phyloP scores from a whole-genome alignment of 78 protist species.

The Dictyostelium capitatum region DNA sequence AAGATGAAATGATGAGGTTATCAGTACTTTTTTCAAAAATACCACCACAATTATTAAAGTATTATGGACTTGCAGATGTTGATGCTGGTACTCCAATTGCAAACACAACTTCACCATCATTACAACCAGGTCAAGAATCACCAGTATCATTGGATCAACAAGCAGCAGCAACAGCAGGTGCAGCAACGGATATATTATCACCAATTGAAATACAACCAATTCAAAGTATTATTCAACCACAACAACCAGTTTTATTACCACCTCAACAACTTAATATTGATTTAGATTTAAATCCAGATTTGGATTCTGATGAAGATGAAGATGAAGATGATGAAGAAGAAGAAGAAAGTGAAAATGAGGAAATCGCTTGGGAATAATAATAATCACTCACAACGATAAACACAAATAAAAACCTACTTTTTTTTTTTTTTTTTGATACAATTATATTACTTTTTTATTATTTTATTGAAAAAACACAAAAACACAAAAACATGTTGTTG shows the following conservation, averaged over 20 bases:
- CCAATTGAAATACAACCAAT: neutral
- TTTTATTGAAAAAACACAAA: too few relatives aligned
- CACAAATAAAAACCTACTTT: too few relatives aligned
- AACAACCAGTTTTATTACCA: neutral
- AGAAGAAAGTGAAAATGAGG: conserved; percentile 37
- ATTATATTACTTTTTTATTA: too few relatives aligned
- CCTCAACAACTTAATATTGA: conserved; percentile 11
- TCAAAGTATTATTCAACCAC: conserved; percentile 29
- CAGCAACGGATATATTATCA: too few relatives aligned
- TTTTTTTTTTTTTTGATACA: too few relatives aligned
- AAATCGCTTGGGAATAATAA: conserved; percentile 73
- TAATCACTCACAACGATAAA: too few relatives aligned
- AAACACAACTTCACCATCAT: neutral
- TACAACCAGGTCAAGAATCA: neutral
- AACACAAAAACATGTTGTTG: too few relatives aligned
- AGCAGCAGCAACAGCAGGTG: too few relatives aligned
- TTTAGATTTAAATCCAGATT: conserved; percentile 61
- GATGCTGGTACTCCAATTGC: conserved; percentile 35
- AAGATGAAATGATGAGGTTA: conserved; percentile 76
- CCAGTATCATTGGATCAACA: neutral
- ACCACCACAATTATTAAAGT: conserved; percentile 41
- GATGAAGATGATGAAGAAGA: conserved; percentile 69
- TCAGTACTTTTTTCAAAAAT: conserved; percentile 45
- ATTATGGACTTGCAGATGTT: conserved; percentile 60
- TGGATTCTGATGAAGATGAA: conserved; percentile 38